Base-by-base conservation (phyloP, 768 basidiomycete genomes). In the Lentinula sp. region DNA sequence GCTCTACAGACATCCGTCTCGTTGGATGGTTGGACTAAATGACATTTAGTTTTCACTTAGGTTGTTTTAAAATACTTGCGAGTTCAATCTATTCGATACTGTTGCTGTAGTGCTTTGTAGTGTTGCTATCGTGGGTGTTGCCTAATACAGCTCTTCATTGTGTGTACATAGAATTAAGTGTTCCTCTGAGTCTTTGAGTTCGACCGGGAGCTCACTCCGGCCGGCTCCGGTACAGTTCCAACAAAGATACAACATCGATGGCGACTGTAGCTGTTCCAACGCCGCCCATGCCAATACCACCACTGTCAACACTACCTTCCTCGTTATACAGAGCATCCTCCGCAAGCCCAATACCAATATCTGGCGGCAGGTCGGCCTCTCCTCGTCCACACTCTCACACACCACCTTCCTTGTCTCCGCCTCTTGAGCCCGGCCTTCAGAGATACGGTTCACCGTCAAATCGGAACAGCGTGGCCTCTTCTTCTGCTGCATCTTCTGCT, bases 401-500 rank as follows among this genome's bases (percentile, higher is more conserved):
- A 35, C 20, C 61, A 23, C 35, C 50, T 13, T 70, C 73, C 42
- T 69, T 72, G 58, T 71, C 72, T 37, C 69, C 71, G 32, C 62
- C 18, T 48, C 23, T 48, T 8, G 46, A 57, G 45, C 43, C 66
- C 45, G 57, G 63, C 41, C 45, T 62, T 28, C 61, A 68, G 28
- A 56, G 69, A 53, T 67, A 68, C 49, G 65, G 65, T 62, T n/a
- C 63, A n/a, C 59, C 69, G 6, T 71, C 71, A 4, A 59, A 60
- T 45, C 42, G 64, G 5, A 63, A 67, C 57, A 71, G 66, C 53
- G 62, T 56, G 23, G 39, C 71, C n/a, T 73, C 69, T 6, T 73
- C 74, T 39, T 75, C 76, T 60, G 65, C 73, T 53, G 6, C 69
- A 4, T 73, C 74, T 41, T 75, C 76, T 59, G 65, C 55, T 4